These are phyloP conservation scores for Prototheca wickerhamii DNA, from an alignment of 163 green algal species.

Conservation along the genomic window DNA sequence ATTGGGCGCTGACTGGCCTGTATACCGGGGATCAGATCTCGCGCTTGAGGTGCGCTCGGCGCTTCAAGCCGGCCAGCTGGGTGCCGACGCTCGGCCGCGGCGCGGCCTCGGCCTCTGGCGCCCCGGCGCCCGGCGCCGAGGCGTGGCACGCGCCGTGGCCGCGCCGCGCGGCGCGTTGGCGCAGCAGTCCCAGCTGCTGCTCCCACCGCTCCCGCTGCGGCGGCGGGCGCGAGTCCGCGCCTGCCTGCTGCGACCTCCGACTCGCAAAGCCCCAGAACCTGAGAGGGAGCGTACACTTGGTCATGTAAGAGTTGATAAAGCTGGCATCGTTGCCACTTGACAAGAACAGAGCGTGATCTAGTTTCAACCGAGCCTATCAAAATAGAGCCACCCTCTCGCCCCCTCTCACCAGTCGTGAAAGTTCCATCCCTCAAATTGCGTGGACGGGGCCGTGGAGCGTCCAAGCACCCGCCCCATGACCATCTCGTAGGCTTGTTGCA, in stretches of 20 bases:
- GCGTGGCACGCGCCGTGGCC: background rate
- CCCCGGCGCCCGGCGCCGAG: background rate
- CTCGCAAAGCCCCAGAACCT: conserved; percentile 28
- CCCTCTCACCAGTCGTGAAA: conserved; percentile 30
- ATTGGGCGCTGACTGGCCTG: background rate
- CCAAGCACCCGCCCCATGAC: conserved; percentile 22
- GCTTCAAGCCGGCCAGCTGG: conserved; percentile 21
- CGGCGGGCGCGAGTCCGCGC: background rate
- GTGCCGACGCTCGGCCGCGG: background rate
- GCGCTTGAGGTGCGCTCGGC: conserved; percentile 10
- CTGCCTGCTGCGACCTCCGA: conserved; percentile 1
- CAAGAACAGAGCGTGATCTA: background rate
- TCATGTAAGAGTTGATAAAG: background rate
- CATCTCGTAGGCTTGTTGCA: conserved; percentile 36
- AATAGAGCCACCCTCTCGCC: background rate
- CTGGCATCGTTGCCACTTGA: background rate
- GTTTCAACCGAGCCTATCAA: background rate
- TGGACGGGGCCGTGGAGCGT: background rate
- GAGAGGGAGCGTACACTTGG: background rate
- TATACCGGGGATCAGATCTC: conserved; percentile 5
- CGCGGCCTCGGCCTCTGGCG: background rate
- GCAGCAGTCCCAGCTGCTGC: conserved; percentile 17
- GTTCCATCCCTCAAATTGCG: conserved; percentile 10
- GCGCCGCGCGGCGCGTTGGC: conserved; percentile 8
- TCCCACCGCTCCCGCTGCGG: conserved; percentile 9